Conservation (phyloP, 2,329 filamentous ascomycete genomes). For the Monilinia fructigena region DNA sequence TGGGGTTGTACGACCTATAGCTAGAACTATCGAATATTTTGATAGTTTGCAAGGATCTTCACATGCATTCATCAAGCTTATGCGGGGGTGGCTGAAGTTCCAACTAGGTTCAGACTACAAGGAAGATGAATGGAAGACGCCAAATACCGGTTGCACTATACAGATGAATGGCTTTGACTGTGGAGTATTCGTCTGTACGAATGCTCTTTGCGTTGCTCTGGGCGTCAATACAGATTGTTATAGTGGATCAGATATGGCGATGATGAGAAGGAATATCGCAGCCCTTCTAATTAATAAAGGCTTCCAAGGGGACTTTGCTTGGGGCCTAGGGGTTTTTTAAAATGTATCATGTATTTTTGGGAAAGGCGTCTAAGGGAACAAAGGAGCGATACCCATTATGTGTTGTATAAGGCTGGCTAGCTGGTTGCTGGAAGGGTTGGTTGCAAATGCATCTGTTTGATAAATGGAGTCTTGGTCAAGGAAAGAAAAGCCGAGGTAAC, state of each 20-base stretch:
- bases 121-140: slow-evolving; percentile 56
- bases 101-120: slow-evolving; percentile 57
- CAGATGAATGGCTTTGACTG: slow-evolving; percentile 73
- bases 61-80: slow-evolving; percentile 44
- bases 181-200: slow-evolving; percentile 74
- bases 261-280: slow-evolving; percentile 62
- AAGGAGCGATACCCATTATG: slow-evolving; percentile 32
- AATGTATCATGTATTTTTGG: slow-evolving; percentile 8
- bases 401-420: slow-evolving; percentile 13
- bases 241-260: slow-evolving; percentile 52
- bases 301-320: slow-evolving; percentile 57
- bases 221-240: slow-evolving; percentile 48
- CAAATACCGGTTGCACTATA: slow-evolving; percentile 49
- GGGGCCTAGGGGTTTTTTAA: slow-evolving; percentile 30
- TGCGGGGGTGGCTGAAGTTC: slow-evolving; percentile 55
- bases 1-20: slow-evolving; percentile 61
- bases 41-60: slow-evolving; percentile 58
- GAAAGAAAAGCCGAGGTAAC: slow-evolving; percentile 1
- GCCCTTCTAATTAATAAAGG: slow-evolving; percentile 66
- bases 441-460: slow-evolving; percentile 9
- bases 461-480: slow-evolving; percentile 7
- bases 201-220: slow-evolving; percentile 59
- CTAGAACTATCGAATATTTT: slow-evolving; percentile 63
- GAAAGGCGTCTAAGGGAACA: slow-evolving; percentile 27
- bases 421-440: slow-evolving; percentile 13